Evolutionary conservation across 139 green algal genomes (phyloP), one percentile per base, ranked within the genome.

Genomic region (Picochlorum sp.): DNA sequence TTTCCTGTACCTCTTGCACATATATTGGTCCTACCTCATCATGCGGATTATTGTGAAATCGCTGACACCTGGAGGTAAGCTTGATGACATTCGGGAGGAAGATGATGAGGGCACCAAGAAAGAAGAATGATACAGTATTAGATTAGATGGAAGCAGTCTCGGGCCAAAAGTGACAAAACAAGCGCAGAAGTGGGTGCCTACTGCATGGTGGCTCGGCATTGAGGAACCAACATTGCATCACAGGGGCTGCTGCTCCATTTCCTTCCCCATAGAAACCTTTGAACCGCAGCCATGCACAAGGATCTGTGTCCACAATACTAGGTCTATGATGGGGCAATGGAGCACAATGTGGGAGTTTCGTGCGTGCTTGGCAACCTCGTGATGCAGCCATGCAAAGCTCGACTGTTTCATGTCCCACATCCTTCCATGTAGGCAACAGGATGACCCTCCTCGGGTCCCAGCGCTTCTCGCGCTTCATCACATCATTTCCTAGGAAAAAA

Each of bases 21-120:
- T 89, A 7, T 95, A 94, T 76, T 95, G 89, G 89, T 89, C 50
- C 0, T 85, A 81, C 50, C 74, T 94, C 32, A 94, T 94, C 28
- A 52, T 84, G 8, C 38, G 66, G 4, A 75, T 82, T 47, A 56
- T 82, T 10, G 37, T 69, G 14, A 60, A 66, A 26, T 65, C 83
- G 61, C 46, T 90, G 38, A 74, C 44, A 0, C 47, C 47, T 21
- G 60, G 69, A 20, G 77, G 79, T 1, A 10, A 64, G 4, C 14
- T 69, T 16, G 68, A 84, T 4, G 84, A 90, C 64, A 74, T 89
- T 18, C 61, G 84, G n/a, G 84, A 90, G 46, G 28, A 62, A 23
- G 15, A 62, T 24, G 15, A 62, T 24, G 76, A 89, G 7, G 68
- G 72, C n/a, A 7, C 58, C 15, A 26, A 58, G 7, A 54, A 54